Evolutionary conservation across 1,284 basidiomycete species (phyloP).

Genomic region (Exobasidium rhododendri): DNA sequence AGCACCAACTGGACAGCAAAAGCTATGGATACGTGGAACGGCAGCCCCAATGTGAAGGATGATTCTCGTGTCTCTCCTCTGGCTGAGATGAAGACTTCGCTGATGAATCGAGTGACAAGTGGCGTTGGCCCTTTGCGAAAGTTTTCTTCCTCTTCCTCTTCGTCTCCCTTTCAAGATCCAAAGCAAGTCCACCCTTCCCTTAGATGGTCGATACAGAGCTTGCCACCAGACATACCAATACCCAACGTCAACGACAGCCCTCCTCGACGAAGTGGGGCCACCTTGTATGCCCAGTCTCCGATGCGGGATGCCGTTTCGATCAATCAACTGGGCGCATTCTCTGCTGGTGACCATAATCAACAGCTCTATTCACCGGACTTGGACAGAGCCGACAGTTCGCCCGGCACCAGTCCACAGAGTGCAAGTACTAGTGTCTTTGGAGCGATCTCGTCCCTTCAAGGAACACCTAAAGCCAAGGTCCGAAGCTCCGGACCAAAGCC

Average conservation of each 20-base stretch:
- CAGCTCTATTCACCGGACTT: neutral
- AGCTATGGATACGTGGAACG: constrained; percentile 36
- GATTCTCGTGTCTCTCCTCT: neutral
- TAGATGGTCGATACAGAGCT: constrained; percentile 36
- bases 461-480: constrained; percentile 20
- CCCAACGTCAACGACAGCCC: constrained; percentile 41
- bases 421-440: constrained; percentile 15
- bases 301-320: constrained; percentile 6
- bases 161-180: neutral
- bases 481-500: constrained; percentile 40
- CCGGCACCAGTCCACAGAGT: constrained; percentile 20
- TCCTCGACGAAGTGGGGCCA: neutral
- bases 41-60: neutral
- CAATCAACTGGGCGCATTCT: neutral
- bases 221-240: constrained; percentile 40
- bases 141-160: constrained; percentile 25
- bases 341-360: neutral
- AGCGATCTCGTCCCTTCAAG: constrained; percentile 30
- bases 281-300: neutral
- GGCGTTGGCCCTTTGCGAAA: neutral
- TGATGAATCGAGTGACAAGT: neutral
- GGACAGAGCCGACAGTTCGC: neutral
- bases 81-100: constrained; percentile 9
- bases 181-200: constrained; percentile 18
- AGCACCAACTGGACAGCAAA: constrained; percentile 49